A percentile compares a stretch with the other conserved stretches of the same genome.
Conservation (phyloP, 192 early-diverging fungal species). For the Paraglomus occultum region DNA sequence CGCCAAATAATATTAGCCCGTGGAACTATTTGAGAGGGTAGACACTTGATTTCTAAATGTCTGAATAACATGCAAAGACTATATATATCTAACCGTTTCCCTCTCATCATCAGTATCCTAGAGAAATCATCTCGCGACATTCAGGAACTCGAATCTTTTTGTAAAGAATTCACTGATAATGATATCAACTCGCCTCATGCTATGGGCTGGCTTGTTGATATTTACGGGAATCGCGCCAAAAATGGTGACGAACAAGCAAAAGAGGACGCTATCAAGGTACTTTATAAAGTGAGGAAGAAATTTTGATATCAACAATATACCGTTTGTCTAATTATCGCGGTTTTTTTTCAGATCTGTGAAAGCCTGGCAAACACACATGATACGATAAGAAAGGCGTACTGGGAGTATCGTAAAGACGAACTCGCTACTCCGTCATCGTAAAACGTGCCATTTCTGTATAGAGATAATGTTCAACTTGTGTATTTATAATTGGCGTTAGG, state of each 20-base stretch:
- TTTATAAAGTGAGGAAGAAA: not conserved
- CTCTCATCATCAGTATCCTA: slow-evolving; percentile 35
- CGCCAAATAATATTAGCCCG: slow-evolving; percentile 90
- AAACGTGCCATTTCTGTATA: no score
- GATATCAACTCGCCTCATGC: slow-evolving; percentile 42
- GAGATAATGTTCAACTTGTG: no score
- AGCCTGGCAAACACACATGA: slow-evolving; percentile 58
- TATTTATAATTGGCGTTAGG: not conserved
- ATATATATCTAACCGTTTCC: not conserved
- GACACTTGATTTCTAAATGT: not conserved
- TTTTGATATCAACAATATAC: not conserved
- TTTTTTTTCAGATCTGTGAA: slow-evolving; percentile 43
- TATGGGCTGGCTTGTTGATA: slow-evolving; percentile 43
- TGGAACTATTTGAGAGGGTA: slow-evolving; percentile 91
- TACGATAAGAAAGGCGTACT: slow-evolving; percentile 64
- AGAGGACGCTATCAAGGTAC: slow-evolving; percentile 41
- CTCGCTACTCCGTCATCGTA: slow-evolving; percentile 1
- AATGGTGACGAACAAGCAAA: slow-evolving; percentile 34
- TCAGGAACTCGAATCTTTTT: slow-evolving; percentile 40
- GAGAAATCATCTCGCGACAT: slow-evolving; percentile 36
- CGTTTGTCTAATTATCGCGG: not conserved
- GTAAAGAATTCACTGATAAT: slow-evolving; percentile 36
- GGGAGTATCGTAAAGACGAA: slow-evolving; percentile 54
- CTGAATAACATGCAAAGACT: not conserved
- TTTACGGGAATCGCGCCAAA: slow-evolving; percentile 48